Evolutionary conservation across 495 filamentous ascomycete species (phyloP).

Genomic region (Annulohypoxylon moriforme): DNA sequence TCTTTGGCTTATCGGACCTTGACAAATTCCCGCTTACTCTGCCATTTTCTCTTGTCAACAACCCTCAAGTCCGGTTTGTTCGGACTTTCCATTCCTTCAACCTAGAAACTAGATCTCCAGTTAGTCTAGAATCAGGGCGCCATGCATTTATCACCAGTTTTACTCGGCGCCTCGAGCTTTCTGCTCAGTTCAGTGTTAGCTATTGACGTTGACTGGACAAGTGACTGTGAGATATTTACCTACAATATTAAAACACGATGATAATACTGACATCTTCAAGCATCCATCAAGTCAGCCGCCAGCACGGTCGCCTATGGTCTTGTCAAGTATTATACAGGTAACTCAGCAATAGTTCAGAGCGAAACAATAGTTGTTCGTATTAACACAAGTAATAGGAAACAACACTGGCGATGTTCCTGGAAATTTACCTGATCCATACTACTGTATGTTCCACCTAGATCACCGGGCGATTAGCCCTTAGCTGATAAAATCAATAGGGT

Average conservation of each 20-base stretch:
- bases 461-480: neutral
- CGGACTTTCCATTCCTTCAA: neutral
- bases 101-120: neutral
- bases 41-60: constrained; percentile 16
- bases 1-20: constrained; percentile 17
- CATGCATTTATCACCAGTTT: constrained; percentile 24
- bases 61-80: neutral
- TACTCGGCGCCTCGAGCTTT: constrained; percentile 21
- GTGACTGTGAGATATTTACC: constrained; percentile 31
- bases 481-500: constrained; percentile 70
- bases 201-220: constrained; percentile 39
- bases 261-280: constrained; percentile 18
- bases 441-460: constrained; percentile 48
- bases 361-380: neutral
- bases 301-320: constrained; percentile 41
- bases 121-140: constrained; percentile 4
- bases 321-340: constrained; percentile 65
- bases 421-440: constrained; percentile 56
- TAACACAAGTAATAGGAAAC: constrained; percentile 58
- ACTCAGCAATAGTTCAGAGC: constrained; percentile 14
- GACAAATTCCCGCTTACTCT: constrained; percentile 19
- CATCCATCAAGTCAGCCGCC: constrained; percentile 36
- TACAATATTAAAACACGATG: neutral
- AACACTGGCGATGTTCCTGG: constrained; percentile 65
- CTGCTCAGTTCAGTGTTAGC: constrained; percentile 27